Evolutionary conservation across 257 asterid genomes (phyloP).

Genomic region (Solanum ossicruentum): DNA sequence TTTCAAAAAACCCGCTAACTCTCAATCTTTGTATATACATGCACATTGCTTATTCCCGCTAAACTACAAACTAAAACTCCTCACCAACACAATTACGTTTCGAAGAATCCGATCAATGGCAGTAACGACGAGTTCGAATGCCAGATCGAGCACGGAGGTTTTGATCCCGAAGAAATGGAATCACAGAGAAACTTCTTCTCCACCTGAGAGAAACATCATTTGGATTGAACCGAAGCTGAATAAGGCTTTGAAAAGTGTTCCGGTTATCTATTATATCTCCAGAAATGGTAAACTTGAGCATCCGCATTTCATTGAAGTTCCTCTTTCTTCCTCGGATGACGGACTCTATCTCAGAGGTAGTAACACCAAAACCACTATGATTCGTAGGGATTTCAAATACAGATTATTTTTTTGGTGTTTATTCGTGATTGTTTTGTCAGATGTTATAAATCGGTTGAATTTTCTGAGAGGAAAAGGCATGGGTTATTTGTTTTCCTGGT

Average conservation of each 20-base stretch:
- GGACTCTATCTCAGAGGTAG: conserved; percentile 32
- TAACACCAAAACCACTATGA: neutral
- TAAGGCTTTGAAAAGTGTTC: conserved; percentile 1
- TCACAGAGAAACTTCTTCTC: neutral
- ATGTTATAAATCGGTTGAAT: conserved; percentile 25
- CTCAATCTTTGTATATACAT: neutral
- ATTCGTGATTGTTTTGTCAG: neutral
- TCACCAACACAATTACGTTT: neutral
- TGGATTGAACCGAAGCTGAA: conserved; percentile 3
- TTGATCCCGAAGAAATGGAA: conserved; percentile 11
- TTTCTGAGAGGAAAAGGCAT: conserved; percentile 28
- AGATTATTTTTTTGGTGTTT: neutral
- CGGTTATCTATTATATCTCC: conserved; percentile 26
- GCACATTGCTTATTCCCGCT: neutral
- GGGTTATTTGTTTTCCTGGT: conserved; percentile 31
- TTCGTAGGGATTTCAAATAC: neutral
- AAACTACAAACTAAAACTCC: neutral
- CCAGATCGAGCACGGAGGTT: conserved; percentile 16
- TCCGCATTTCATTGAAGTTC: conserved; percentile 28
- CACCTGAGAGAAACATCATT: conserved; percentile 3
- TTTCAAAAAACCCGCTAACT: neutral
- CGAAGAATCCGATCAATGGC: neutral
- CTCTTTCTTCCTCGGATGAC: conserved; percentile 7
- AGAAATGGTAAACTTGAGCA: conserved; percentile 31
- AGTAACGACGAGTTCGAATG: neutral